Evolutionary conservation across 345 rosid genomes (phyloP), one percentile per base, ranked within the genome.

Genomic region (Limnanthes douglasii): DNA sequence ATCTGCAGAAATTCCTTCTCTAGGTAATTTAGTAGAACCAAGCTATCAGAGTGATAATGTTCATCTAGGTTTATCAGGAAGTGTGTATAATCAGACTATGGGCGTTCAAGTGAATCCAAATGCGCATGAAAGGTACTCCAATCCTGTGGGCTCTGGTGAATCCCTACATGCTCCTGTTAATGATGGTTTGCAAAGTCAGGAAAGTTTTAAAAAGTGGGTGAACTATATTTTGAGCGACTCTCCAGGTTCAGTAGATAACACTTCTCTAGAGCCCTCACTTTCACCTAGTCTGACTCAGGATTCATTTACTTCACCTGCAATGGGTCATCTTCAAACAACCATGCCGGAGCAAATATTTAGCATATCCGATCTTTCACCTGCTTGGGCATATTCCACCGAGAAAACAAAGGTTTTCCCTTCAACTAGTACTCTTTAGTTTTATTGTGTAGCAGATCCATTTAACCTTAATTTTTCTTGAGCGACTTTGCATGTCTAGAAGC

Each of bases 141-240:
- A 5, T 33, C 33, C 46, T 17, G 41, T 41, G 12, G 56, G 51
- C 13, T 28, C 44, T 41, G 56, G 58, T 61, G 71, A 64, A 45
- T 35, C 74, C 3, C 25, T 54, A 53, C 70, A 66, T 51, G 46
- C 46, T 57, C 51, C 60, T 55, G 60, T 46, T 13, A 45, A 68
- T 56, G 70, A 56, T 25, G 70, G 75, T 61, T 54, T 72, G 46
- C 75, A 69, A 50, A 80, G 68, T 57, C 85, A 76, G 56, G 98
- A 74, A 50, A 90, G 82, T 67, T 75, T 80, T 56, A 83, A 94
- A 45, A 66, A 51, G 59, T 90, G 96, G 98, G 67, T 84, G 54
- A 58, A 68, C 59, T 54, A 34, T 28, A 44, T 78, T 31, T 54
- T 75, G 34, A 45, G 65, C 3, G 72, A 71, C 40, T 56, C 92